Evolutionary conservation across 2,329 filamentous ascomycete species (phyloP).

Genomic region (Helotiales sp.): DNA sequence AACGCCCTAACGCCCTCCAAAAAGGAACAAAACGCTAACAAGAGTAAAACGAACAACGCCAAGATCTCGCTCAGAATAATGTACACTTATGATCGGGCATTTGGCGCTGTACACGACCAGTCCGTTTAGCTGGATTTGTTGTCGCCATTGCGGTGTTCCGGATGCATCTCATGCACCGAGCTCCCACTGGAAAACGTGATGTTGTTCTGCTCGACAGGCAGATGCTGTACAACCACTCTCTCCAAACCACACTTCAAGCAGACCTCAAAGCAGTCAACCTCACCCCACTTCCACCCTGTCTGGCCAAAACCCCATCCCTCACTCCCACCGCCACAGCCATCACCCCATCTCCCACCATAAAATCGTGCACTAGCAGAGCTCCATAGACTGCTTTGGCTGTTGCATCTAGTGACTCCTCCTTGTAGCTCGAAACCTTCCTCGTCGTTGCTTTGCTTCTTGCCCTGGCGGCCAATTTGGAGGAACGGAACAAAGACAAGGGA

Average conservation of each 20-base stretch:
- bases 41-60: not conserved
- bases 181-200: too few relatives aligned
- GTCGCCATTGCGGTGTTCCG: not conserved
- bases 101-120: not conserved
- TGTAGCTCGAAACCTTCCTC: not conserved
- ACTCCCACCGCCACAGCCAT: not conserved
- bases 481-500: conserved; percentile 56
- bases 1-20: not conserved
- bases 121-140: not conserved
- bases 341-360: conserved; percentile 9
- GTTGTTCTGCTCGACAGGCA: not conserved
- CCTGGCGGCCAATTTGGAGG: conserved; percentile 58
- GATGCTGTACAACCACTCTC: not conserved
- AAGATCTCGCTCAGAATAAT: not conserved
- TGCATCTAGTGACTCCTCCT: not conserved
- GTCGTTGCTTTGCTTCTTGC: conserved; percentile 31
- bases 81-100: not conserved
- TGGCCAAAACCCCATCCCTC: not conserved
- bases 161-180: not conserved
- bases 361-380: conserved; percentile 3
- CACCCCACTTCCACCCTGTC: not conserved
- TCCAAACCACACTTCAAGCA: conserved; percentile 10
- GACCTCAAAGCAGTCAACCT: not conserved
- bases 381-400: not conserved
- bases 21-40: not conserved